Percentiles rank a stretch among this genome's conserved stretches.
These are phyloP conservation scores for Erythrobasidium yunnanense DNA, from an alignment of 768 basidiomycete species.

Conservation along the genomic window DNA sequence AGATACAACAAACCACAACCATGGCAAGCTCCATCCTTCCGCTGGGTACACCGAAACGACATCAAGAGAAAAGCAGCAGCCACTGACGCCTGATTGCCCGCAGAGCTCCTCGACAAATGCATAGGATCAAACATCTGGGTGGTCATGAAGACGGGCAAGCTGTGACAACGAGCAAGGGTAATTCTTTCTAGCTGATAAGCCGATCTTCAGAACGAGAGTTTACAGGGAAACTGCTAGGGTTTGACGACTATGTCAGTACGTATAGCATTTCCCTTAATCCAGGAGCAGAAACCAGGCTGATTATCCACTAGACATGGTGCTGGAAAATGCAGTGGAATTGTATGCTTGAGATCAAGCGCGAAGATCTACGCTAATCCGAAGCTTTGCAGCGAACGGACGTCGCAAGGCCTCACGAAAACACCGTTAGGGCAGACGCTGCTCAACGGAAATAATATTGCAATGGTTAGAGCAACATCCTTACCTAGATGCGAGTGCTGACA, in stretches of 20 bases:
- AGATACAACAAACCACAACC: not conserved
- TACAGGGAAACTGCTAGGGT: conserved; percentile 83
- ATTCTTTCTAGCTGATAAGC: not conserved
- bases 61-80: not conserved
- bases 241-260: conserved; percentile 99
- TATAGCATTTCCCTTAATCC: conserved; percentile 37
- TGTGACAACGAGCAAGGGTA: not conserved
- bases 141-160: conserved; percentile 64
- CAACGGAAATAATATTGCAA: conserved; percentile 77
- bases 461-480: conserved; percentile 27
- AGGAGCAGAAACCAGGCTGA: not conserved
- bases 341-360: conserved; percentile 47
- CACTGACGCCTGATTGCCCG: not conserved
- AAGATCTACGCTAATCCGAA: not conserved
- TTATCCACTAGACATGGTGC: conserved; percentile 51
- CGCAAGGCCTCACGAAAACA: conserved; percentile 64
- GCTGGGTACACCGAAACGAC: no score
- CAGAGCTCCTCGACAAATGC: conserved; percentile 92
- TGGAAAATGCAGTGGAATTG: conserved; percentile 96
- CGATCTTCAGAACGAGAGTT: conserved; percentile 72
- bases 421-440: conserved; percentile 74
- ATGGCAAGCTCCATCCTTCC: no score
- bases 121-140: conserved; percentile 97
- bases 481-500: not conserved
- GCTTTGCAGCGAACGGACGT: conserved; percentile 62